phyloP scores from a whole-genome alignment of 129 eudicot species.

The Glebionis coronaria region DNA sequence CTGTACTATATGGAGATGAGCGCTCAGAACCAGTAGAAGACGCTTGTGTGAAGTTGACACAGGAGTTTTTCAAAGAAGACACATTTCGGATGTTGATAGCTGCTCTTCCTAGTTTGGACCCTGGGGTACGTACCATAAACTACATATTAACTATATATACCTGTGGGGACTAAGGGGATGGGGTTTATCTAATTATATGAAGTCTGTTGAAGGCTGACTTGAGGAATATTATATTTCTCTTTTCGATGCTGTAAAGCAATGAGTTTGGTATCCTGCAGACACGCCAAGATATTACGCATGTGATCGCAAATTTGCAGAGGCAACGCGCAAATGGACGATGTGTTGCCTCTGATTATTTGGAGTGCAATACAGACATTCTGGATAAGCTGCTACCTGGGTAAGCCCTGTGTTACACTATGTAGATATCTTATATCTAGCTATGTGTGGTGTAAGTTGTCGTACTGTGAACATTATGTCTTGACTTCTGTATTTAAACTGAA shows the following conservation, averaged over 20 bases:
- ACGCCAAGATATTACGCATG: constrained; percentile 51
- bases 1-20: constrained; percentile 42
- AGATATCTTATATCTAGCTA: background rate
- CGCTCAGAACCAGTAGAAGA: constrained; percentile 43
- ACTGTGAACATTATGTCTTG: constrained; percentile 3
- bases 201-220: background rate
- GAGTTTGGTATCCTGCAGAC: constrained; percentile 41
- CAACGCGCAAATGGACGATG: constrained; percentile 41
- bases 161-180: constrained; percentile 7
- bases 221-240: constrained; percentile 5
- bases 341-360: constrained; percentile 47
- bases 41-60: constrained; percentile 44
- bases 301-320: constrained; percentile 44
- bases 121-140: constrained; percentile 34
- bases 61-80: constrained; percentile 46
- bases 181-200: constrained; percentile 16
- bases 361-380: constrained; percentile 36
- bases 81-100: constrained; percentile 34
- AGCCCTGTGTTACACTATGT: constrained; percentile 17
- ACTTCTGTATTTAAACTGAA: background rate
- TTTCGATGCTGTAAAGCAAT: constrained; percentile 28
- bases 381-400: constrained; percentile 46
- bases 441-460: background rate
- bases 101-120: constrained; percentile 38
- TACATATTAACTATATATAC: constrained; percentile 3